Base-by-base conservation (phyloP, 805 yeast genomes). In the Saccharomycopsis babjevae region DNA sequence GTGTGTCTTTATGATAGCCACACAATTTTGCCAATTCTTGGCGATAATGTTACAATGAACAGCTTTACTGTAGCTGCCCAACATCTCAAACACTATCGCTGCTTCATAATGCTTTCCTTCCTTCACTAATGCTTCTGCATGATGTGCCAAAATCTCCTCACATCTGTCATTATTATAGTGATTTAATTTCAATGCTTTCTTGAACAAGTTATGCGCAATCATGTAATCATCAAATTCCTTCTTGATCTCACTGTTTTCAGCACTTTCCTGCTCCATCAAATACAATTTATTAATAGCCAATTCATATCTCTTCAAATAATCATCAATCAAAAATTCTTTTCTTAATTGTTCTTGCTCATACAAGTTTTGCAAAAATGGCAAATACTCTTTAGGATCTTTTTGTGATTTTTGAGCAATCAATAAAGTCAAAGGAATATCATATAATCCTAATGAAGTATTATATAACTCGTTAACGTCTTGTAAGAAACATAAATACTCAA, bases 311-410 rank as follows among this genome's bases (percentile, higher is more conserved):
- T 85, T 83, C 70, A 94, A 79, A 69, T 84, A 78, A 57, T 88
- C 86, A 70, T 94, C 98, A 66, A 94, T 88, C 69, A 83, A 72
- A 69, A 89, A 92, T 68, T 81, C 79, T 66, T 85, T 83, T 63
- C 96, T 82, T 60, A 83, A 72, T 5, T 82, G 85, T 0, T 81
- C 74, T 71, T 86, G 88, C 50, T 81, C 82, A 66, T 89, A 86
- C 59, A 94, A 76, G 56, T 84, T 79, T 68, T 90, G 96, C 66
- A 94, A 78, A 72, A 94, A 94, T 58, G 99, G 97, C 58, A 94
- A 75, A 67, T 94, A 94, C 72, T 94, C 99, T 68, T 92, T 90
- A 28, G 99, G 99, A 74, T 94, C 99, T 78, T 87, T 92, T 72
- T 93, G 98, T 0, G 97, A 91, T 69, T 91, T 94, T 71, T 96